Evolutionary conservation across 129 eudicot species (phyloP), one percentile per base, ranked within the genome.

Genomic region (Chrysanthemum lavandulifolium): DNA sequence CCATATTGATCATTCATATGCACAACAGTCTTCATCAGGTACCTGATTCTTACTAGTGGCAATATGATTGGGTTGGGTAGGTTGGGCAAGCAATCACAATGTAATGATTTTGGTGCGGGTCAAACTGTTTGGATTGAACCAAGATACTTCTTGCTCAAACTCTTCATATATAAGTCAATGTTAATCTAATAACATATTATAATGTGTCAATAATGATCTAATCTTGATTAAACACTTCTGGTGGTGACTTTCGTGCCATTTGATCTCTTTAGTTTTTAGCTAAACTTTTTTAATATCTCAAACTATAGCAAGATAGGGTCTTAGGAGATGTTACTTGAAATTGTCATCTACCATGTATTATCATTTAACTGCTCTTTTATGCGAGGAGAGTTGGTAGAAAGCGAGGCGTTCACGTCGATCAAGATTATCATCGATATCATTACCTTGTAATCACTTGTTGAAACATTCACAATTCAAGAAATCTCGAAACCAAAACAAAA

Each of bases 391-490:
- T 65, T 9, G 66, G 79, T 69, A 70, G 76, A 59, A 94, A 73
- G 82, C 78, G 45, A 52, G 80, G 77, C 63, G 60, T 73, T 65
- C 83, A 66, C 62, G 10, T 59, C 79, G 57, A 73, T 69, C 83
- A 7, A 43, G n/a, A n/a, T n/a, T 69, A 33, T 45, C 78, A 73
- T 69, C 83, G 5, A 43, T 69, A 33, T 45, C 78, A 55, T 86
- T 86, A 65, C 96, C 96, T 68, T 86, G 86, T 71, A 94, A 86
- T 70, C 85, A 80, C 21, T 76, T 86, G 68, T 70, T 86, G 68
- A 80, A 69, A 58, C 83, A 83, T 65, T 67, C 78, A 68, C 81
- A 81, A 57, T 82, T 72, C 61, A 86, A 88, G 89, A 90, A 80
- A 72, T 64, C 74, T 76, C 54, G 75, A 82, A 56, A 73, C 76